Percentiles rank a stretch among this genome's conserved stretches.
Conservation (phyloP, 2,329 filamentous ascomycete genomes). For the Colletotrichum spaethianum region DNA sequence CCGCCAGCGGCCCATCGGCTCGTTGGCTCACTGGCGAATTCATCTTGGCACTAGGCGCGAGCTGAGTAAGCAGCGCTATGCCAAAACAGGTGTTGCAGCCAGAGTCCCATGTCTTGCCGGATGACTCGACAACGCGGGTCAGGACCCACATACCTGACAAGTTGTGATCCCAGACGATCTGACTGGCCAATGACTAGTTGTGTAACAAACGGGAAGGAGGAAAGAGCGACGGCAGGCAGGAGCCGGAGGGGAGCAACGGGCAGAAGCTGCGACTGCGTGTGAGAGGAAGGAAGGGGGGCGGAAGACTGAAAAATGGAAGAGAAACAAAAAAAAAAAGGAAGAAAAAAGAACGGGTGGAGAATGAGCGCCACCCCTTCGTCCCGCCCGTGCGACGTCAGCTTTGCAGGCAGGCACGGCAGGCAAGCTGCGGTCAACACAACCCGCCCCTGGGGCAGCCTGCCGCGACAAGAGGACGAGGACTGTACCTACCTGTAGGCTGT, state of each 20-base stretch:
- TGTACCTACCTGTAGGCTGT: no score
- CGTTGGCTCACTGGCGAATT: no score
- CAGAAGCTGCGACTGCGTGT: not conserved
- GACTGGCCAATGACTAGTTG: constrained; percentile 11
- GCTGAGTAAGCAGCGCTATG: constrained; percentile 2
- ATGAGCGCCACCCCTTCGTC: not conserved
- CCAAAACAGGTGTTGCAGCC: not conserved
- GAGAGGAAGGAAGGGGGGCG: not conserved
- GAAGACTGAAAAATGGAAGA: not conserved
- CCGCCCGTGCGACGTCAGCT: not conserved
- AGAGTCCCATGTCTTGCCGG: constrained; percentile 13
- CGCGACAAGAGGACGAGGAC: no score
- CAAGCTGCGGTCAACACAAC: not conserved
- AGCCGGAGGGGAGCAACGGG: not conserved
- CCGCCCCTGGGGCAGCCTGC: no score
- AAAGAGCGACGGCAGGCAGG: not conserved
- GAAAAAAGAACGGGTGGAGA: not conserved
- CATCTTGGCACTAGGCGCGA: no score
- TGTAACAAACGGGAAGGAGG: constrained; percentile 3
- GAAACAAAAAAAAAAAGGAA: constrained; percentile 40
- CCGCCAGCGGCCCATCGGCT: no score
- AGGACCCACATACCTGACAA: constrained; percentile 28
- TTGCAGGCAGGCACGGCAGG: not conserved
- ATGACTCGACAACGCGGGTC: constrained; percentile 25
- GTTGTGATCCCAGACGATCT: not conserved